Evolutionary conservation across 345 rosid species (phyloP), one percentile per base, ranked within the genome.

Genomic region (Pugionium dolabratum): DNA sequence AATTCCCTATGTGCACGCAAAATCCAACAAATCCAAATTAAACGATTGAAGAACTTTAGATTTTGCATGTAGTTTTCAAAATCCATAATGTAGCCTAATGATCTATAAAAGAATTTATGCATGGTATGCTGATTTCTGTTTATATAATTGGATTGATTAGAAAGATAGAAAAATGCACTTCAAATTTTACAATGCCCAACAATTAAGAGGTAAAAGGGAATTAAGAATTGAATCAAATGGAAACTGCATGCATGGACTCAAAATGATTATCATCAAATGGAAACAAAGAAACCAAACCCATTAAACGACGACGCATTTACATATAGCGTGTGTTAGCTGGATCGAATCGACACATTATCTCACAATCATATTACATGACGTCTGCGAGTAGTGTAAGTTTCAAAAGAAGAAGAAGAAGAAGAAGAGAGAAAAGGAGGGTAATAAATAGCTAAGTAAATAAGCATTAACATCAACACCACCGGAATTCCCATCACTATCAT

Each of bases 401-500:
- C 73, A 7, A 58, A 49, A 5, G 64, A 30, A 39, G 34, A 31
- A 26, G 51, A 52, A 46, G 63, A 71, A 58, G 76, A 48, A 43
- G 55, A 44, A 5, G 39, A 39, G 32, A 26, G 7, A 32, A 25
- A 39, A 54, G 77, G 68, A 60, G 77, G 69, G 41, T 61, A 49
- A 48, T 4, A 46, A 50, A 74, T 53, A 50, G 77, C 77, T 40
- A 67, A 67, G 59, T 41, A 47, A 47, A 67, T 2, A 32, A 74
- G 77, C 77, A 61, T 60, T 47, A 74, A 5, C 73, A 74, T 46
- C 5, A 74, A 25, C 29, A 74, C 64, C 69, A 74, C 64, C 59
- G 77, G 77, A 41, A 74, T 48, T n/a, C 59, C 64, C 77, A 74
- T 67, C 3, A 74, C n/a, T 28, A 67, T 53, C 64, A 67, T 67